Percentiles rank a stretch among this genome's conserved stretches.
Conservation (phyloP, 805 yeast genomes). For the Candida sphagnicola region DNA sequence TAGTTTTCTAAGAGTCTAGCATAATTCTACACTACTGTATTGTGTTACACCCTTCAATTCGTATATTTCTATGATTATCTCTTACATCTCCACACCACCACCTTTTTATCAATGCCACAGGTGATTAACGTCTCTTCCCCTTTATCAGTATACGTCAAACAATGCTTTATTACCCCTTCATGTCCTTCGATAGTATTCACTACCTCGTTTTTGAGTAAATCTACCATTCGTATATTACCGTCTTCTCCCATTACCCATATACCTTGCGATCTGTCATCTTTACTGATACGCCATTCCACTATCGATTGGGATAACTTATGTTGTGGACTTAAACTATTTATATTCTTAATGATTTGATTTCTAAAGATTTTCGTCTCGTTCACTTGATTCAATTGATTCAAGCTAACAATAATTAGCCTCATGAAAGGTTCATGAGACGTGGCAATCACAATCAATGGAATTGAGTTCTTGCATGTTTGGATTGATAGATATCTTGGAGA, state of each 20-base stretch:
- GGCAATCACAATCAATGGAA: conserved; percentile 50
- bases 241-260: conserved; percentile 71
- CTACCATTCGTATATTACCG: conserved; percentile 59
- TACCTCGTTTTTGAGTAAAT: conserved; percentile 37
- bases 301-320: conserved; percentile 58
- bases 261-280: conserved; percentile 37
- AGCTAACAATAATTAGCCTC: conserved; percentile 54
- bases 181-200: conserved; percentile 31
- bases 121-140: conserved; percentile 40
- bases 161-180: conserved; percentile 48
- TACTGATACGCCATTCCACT: conserved; percentile 38
- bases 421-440: conserved; percentile 79
- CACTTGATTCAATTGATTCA: conserved; percentile 30
- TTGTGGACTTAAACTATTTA: conserved; percentile 57
- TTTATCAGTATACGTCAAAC: conserved; percentile 19
- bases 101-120: conserved; percentile 41
- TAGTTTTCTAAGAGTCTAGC: no score
- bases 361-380: conserved; percentile 15
- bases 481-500: conserved; percentile 47
- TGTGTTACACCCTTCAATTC: no score
- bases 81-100: conserved; percentile 13
- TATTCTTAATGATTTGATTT: conserved; percentile 24
- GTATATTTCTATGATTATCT: no score
- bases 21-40: no score
- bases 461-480: conserved; percentile 7